phyloP scores from a whole-genome alignment of 2,329 filamentous ascomycete genomes.

The Xylaria sp. region DNA sequence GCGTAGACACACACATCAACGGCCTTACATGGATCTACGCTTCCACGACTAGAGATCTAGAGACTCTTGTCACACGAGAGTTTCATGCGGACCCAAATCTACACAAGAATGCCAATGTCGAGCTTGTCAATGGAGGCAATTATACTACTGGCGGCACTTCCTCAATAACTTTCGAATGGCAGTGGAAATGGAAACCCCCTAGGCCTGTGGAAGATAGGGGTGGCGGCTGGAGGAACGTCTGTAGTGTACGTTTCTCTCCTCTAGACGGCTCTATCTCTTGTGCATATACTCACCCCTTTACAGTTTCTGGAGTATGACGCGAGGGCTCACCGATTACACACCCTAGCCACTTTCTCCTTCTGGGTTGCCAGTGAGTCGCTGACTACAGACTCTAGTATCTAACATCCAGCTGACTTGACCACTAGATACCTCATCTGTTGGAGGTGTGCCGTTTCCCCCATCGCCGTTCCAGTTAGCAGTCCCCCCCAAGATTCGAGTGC shows the following conservation, averaged over 20 bases:
- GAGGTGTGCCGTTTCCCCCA: slow-evolving; percentile 72
- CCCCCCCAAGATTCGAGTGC: slow-evolving; percentile 80
- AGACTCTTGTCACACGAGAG: slow-evolving; percentile 92
- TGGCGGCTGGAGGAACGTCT: slow-evolving; percentile 94
- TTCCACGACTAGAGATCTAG: slow-evolving; percentile 85
- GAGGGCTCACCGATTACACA: slow-evolving; percentile 87
- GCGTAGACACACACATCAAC: slow-evolving; percentile 80
- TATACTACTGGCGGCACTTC: slow-evolving; percentile 84
- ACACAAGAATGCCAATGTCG: slow-evolving; percentile 96
- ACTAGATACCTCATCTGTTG: slow-evolving; percentile 56
- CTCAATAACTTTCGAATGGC: slow-evolving; percentile 92
- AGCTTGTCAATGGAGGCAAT: slow-evolving; percentile 81
- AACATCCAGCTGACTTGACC: slow-evolving; percentile 39
- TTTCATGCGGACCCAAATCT: slow-evolving; percentile 97
- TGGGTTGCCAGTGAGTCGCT: slow-evolving; percentile 82
- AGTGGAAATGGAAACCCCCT: slow-evolving; percentile 96
- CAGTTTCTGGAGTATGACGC: slow-evolving; percentile 98
- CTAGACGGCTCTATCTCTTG: background rate
- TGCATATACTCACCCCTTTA: slow-evolving; percentile 44
- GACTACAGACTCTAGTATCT: slow-evolving; percentile 24
- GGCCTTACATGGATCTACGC: slow-evolving; percentile 94
- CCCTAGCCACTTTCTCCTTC: slow-evolving; percentile 91
- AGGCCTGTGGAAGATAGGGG: slow-evolving; percentile 83
- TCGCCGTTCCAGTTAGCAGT: slow-evolving; percentile 78
- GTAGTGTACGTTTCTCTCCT: slow-evolving; percentile 71